A percentile compares a stretch with the other conserved stretches of the same genome.
phyloP scores from a whole-genome alignment of 306 rosid genomes.

The Quercus alba region DNA sequence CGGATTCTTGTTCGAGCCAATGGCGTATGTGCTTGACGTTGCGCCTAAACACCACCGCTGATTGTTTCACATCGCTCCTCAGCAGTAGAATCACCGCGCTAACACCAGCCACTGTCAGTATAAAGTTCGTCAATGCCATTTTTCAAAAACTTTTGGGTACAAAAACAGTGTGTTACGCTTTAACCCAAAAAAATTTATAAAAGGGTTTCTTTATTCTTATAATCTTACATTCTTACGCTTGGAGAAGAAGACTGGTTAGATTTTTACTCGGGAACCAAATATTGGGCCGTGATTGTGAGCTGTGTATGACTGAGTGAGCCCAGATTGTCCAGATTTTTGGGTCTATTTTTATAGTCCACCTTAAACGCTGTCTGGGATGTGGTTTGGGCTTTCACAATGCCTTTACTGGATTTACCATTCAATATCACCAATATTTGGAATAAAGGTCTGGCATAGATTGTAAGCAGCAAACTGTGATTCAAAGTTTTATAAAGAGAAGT shows the following conservation, averaged over 20 bases:
- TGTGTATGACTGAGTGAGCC: not conserved
- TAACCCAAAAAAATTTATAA: too few species aligned
- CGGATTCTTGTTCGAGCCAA: slow-evolving; percentile 57
- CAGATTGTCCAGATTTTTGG: too few species aligned
- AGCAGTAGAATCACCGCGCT: slow-evolving; percentile 46
- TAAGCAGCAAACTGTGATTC: too few species aligned
- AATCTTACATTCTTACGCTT: not conserved
- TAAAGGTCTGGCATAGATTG: too few species aligned
- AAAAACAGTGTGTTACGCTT: not conserved
- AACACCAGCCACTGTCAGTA: slow-evolving; percentile 49
- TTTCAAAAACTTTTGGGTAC: not conserved
- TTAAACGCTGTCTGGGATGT: not conserved
- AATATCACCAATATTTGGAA: too few species aligned
- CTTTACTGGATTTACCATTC: too few species aligned
- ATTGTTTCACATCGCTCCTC: slow-evolving; percentile 51
- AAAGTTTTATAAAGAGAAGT: too few species aligned
- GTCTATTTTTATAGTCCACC: not conserved
- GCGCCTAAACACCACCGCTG: slow-evolving; percentile 35
- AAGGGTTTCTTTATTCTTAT: not conserved
- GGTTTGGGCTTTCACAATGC: too few species aligned
- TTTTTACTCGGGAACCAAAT: not conserved
- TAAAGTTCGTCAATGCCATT: slow-evolving; percentile 50
- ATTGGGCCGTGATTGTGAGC: not conserved
- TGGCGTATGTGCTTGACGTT: slow-evolving; percentile 48
- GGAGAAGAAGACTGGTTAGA: not conserved